phyloP scores from a whole-genome alignment of 495 filamentous ascomycete species.

The Xylaria acuta region DNA sequence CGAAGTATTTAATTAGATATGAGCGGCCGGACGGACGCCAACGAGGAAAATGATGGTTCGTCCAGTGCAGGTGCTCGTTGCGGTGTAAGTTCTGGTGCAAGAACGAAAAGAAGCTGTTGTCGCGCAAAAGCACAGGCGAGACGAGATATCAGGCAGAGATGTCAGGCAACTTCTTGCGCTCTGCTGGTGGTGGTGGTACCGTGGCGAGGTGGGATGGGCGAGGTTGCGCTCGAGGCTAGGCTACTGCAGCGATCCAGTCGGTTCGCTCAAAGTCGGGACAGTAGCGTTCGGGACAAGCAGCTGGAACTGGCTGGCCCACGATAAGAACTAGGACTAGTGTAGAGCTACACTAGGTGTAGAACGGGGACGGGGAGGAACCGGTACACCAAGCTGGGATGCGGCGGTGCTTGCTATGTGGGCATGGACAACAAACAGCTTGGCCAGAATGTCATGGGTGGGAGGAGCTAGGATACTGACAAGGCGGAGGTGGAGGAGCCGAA shows the following conservation, averaged over 20 bases:
- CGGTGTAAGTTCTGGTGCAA: background rate
- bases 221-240: slow-evolving; percentile 22
- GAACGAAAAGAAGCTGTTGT: background rate
- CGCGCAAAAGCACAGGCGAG: background rate
- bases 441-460: slow-evolving; percentile 1
- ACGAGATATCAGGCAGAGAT: background rate
- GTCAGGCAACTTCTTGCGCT: background rate
- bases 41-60: background rate
- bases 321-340: background rate
- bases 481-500: slow-evolving; percentile 24
- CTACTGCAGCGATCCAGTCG: slow-evolving; percentile 10
- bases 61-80: background rate
- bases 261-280: slow-evolving; percentile 10
- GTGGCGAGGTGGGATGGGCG: background rate
- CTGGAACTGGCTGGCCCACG: slow-evolving; percentile 16
- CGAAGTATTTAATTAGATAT: background rate
- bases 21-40: background rate
- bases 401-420: slow-evolving; percentile 4
- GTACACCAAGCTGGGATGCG: slow-evolving; percentile 13
- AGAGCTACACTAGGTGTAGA: background rate
- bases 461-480: slow-evolving; percentile 15
- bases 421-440: slow-evolving; percentile 5
- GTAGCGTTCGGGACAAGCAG: slow-evolving; percentile 19
- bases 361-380: slow-evolving; percentile 7
- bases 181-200: background rate